Evolutionary conservation across 768 basidiomycete species (phyloP).

Genomic region (Pleurotus giganteus): DNA sequence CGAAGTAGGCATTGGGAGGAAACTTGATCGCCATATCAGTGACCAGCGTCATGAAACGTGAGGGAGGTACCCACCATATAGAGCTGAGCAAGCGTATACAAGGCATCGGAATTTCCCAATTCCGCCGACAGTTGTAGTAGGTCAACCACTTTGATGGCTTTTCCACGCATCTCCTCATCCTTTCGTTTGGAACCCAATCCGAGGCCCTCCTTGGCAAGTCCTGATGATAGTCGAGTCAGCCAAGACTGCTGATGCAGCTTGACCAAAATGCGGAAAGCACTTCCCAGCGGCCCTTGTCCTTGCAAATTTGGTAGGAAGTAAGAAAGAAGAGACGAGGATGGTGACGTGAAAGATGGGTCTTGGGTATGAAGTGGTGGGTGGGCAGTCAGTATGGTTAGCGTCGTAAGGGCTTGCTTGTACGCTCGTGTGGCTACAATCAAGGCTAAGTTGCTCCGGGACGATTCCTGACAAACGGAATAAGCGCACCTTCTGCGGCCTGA

Average conservation of each 20-base stretch:
- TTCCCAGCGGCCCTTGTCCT: slow-evolving; percentile 76
- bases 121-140: slow-evolving; percentile 79
- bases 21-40: slow-evolving; percentile 42
- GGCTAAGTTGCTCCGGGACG: not conserved
- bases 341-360: slow-evolving; percentile 45
- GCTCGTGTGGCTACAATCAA: slow-evolving; percentile 57
- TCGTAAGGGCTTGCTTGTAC: slow-evolving; percentile 72
- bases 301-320: slow-evolving; percentile 69
- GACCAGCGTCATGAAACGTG: not conserved
- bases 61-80: slow-evolving; percentile 50
- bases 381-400: slow-evolving; percentile 63
- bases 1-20: slow-evolving; percentile 69
- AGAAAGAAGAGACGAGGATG: slow-evolving; percentile 46
- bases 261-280: slow-evolving; percentile 61
- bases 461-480: not conserved
- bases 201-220: slow-evolving; percentile 36
- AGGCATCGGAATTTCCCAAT: slow-evolving; percentile 70
- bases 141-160: slow-evolving; percentile 81
- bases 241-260: slow-evolving; percentile 57
- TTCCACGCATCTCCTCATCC: slow-evolving; percentile 66
- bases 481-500: slow-evolving; percentile 51
- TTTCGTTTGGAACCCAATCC: slow-evolving; percentile 45
- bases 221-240: slow-evolving; percentile 34
- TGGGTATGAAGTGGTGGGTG: slow-evolving; percentile 55
- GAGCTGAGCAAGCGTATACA: slow-evolving; percentile 64